A percentile compares a stretch with the other conserved stretches of the same genome.
phyloP scores from a whole-genome alignment of 345 rosid species.

The Isatis tinctoria region DNA sequence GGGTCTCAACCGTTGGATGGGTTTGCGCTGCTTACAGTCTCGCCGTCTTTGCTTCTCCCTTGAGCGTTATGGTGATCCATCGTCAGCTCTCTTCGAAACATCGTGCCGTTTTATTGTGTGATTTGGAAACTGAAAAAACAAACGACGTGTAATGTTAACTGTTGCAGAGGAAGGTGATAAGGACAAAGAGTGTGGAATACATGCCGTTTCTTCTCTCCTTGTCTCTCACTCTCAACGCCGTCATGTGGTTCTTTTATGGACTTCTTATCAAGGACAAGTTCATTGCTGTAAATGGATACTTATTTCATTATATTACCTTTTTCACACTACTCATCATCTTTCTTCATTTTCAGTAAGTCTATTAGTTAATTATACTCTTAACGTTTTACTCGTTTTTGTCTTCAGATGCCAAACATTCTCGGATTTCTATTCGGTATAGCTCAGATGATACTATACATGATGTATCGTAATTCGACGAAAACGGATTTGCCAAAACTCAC shows the following conservation, averaged over 20 bases:
- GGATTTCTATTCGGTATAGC: conserved; percentile 44
- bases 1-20: conserved; percentile 65
- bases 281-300: conserved; percentile 52
- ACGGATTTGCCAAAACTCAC: not conserved
- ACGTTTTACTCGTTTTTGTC: not conserved
- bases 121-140: not conserved
- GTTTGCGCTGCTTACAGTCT: conserved; percentile 62
- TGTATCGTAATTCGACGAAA: conserved; percentile 44
- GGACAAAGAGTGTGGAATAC: conserved; percentile 78
- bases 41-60: conserved; percentile 71
- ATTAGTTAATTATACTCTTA: not conserved
- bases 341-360: not conserved
- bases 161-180: conserved; percentile 65
- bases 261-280: conserved; percentile 54
- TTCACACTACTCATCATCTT: not conserved
- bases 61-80: conserved; percentile 66
- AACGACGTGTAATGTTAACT: not conserved
- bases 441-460: conserved; percentile 68
- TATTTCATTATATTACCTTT: conserved; percentile 26
- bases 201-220: conserved; percentile 79
- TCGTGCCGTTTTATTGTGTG: not conserved
- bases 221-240: conserved; percentile 67
- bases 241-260: conserved; percentile 89
- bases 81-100: not conserved
- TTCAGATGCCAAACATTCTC: conserved; percentile 23